Evolutionary conservation across 2,329 filamentous ascomycete genomes (phyloP).

Genomic region (Hypoxylon sp.): DNA sequence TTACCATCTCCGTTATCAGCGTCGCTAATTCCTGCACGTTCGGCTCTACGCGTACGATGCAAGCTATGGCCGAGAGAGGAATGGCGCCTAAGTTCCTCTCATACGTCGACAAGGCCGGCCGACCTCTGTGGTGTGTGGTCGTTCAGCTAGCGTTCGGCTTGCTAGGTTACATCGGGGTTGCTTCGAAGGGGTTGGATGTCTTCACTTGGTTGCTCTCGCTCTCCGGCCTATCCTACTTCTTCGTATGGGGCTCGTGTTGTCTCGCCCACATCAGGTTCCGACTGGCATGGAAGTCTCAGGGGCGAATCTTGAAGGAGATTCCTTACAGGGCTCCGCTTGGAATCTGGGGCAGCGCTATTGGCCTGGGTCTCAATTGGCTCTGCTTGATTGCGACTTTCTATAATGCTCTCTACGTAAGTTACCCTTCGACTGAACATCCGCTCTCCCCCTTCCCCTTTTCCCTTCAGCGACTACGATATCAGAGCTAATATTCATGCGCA

Average conservation of each 20-base stretch:
- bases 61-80: slow-evolving; percentile 63
- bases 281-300: slow-evolving; percentile 71
- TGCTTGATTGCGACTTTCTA: slow-evolving; percentile 81
- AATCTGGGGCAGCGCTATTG: slow-evolving; percentile 77
- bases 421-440: background rate
- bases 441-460: background rate
- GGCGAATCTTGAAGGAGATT: slow-evolving; percentile 65
- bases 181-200: slow-evolving; percentile 59
- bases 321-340: slow-evolving; percentile 67
- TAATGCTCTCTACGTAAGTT: slow-evolving; percentile 70
- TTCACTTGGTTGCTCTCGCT: slow-evolving; percentile 79
- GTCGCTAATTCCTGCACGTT: slow-evolving; percentile 68
- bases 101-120: slow-evolving; percentile 73
- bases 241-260: slow-evolving; percentile 81
- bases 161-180: slow-evolving; percentile 70
- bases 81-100: slow-evolving; percentile 70
- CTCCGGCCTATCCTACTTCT: slow-evolving; percentile 79
- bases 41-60: slow-evolving; percentile 66
- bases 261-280: slow-evolving; percentile 77
- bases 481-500: slow-evolving; percentile 31
- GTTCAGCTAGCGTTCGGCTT: slow-evolving; percentile 70
- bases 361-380: slow-evolving; percentile 75
- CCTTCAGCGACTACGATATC: background rate
- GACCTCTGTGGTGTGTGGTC: slow-evolving; percentile 69
- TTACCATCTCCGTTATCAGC: slow-evolving; percentile 65